Base-by-base conservation (phyloP, 257 asterid genomes). In the Solanum rostratum region DNA sequence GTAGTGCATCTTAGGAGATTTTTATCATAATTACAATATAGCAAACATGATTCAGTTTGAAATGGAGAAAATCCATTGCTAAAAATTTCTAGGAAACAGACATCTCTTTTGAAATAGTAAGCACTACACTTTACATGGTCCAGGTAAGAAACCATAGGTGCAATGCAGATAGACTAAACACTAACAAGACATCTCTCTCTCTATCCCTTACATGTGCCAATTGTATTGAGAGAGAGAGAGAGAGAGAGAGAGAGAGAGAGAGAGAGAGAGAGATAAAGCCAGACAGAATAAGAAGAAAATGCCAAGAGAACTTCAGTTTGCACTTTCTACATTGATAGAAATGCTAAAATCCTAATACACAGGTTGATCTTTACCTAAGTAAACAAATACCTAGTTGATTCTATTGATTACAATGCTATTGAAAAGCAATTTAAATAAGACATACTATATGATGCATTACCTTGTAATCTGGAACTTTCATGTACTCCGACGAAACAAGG, bases 391-490 rank as follows among this genome's bases (percentile, higher is more conserved):
- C 27, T 49, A 27, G 24, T 24, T 76, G 62, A 27, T 29, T 49
- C 82, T 27, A 27, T 49, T 76, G 20, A 76, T 76, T 33, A 76
- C 43, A 22, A 24, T 49, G 43, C 24, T 74, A 49, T 74, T 49
- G 81, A 14, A 46, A 46, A 46, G 60, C 59, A 74, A 76, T 49
- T 76, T 76, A 43, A 49, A 27, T 15, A 49, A 76, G 81, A 15
- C 22, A 76, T 22, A 18, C 0, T 49, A 24, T 24, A 76, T 76
- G 81, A 46, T 76, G 81, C 8, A 50, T 76, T 85, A 96, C 99
- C 98, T 96, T 93, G 89, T 84, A 86, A 73, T 90, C 94, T 84
- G 97, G 97, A 55, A 96, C 91, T 88, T 91, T 94, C 14, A 94
- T 85, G 71, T 80, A 93, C 88, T 96, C 99, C 7, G 99, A 86